Evolutionary conservation across 306 rosid species (phyloP).

Genomic region (Cucumis hystrix): DNA sequence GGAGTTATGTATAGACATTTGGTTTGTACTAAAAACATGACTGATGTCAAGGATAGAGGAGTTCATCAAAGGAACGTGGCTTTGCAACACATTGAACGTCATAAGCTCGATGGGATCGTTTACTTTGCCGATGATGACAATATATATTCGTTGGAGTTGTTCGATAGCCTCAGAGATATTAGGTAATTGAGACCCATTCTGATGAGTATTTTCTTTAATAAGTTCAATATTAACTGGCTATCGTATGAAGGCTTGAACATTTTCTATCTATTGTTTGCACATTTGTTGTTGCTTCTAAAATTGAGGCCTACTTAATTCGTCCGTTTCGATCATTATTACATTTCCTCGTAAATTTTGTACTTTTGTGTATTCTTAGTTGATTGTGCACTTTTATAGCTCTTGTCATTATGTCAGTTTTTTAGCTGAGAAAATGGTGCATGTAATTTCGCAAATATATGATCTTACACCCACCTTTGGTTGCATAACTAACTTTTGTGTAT

Average conservation of each 20-base stretch:
- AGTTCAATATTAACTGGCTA: neutral
- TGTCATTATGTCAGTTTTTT: neutral
- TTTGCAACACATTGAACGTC: constrained; percentile 85
- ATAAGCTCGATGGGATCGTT: constrained; percentile 78
- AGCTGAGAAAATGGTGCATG: neutral
- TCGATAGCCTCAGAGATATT: constrained; percentile 60
- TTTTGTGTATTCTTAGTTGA: neutral
- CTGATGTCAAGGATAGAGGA: constrained; percentile 72
- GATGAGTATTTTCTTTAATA: neutral
- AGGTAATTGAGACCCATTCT: constrained; percentile 26
- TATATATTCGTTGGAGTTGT: constrained; percentile 67
- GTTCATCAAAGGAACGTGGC: constrained; percentile 89
- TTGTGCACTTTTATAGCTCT: neutral
- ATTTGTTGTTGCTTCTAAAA: neutral
- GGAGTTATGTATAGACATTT: constrained; percentile 89
- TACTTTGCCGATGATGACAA: constrained; percentile 94
- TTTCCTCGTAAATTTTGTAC: neutral
- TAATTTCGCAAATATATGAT: neutral
- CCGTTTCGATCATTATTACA: neutral
- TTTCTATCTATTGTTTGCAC: neutral
- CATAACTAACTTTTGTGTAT: neutral
- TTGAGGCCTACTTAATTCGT: neutral
- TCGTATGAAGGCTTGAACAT: neutral
- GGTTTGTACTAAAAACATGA: constrained; percentile 52
- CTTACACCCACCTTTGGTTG: neutral